These are phyloP conservation scores for Prototheca wickerhamii DNA, from an alignment of 163 green algal species.

Conservation along the genomic window DNA sequence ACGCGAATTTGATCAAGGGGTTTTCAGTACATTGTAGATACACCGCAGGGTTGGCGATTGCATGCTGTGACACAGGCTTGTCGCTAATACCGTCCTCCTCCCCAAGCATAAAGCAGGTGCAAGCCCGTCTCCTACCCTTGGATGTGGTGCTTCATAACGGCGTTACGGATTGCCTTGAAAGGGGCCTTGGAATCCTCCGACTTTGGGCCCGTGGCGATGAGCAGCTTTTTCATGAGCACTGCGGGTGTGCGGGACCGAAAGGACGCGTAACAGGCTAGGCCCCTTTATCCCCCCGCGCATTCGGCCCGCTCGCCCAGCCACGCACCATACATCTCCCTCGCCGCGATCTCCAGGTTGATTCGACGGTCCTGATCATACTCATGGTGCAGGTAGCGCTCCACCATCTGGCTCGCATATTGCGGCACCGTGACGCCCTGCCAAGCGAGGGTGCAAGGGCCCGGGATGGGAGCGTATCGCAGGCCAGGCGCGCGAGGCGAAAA, in stretches of 20 bases:
- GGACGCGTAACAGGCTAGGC: too few species aligned
- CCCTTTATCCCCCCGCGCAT: neutral
- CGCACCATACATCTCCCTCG: constrained; percentile 16
- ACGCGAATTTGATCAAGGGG: too few species aligned
- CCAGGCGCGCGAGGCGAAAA: too few species aligned
- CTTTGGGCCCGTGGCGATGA: neutral
- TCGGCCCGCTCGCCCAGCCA: constrained; percentile 2
- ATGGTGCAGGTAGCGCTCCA: constrained; percentile 12
- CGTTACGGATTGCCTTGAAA: constrained; percentile 23
- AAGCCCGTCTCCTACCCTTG: neutral
- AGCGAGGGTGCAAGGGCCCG: too few species aligned
- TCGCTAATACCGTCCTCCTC: too few species aligned
- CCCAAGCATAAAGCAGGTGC: too few species aligned
- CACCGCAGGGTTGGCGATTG: neutral
- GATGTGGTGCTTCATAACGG: constrained; percentile 8
- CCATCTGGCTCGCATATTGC: neutral
- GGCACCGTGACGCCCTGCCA: constrained; percentile 2
- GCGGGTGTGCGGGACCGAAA: too few species aligned
- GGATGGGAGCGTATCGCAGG: too few species aligned
- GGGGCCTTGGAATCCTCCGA: constrained; percentile 19
- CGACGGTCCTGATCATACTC: neutral
- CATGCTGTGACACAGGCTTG: neutral
- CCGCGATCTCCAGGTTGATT: constrained; percentile 8
- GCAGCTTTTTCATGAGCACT: constrained; percentile 1
- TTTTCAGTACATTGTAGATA: too few species aligned